Conservation (phyloP, 305 asterid genomes). For the Fraxinus xanthoxyloides region DNA sequence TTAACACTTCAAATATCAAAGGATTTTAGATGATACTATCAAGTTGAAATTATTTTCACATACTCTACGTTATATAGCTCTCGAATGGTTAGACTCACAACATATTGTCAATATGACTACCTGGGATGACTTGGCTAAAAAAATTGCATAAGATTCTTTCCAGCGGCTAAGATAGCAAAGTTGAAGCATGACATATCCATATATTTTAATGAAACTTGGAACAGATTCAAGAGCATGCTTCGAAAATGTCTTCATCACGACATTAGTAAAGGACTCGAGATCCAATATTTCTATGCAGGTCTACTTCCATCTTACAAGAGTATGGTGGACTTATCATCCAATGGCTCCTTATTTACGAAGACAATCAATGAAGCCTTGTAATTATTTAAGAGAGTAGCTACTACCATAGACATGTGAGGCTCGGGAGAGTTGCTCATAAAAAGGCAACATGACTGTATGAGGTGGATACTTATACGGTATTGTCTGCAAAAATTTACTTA, state of each 20-base stretch:
- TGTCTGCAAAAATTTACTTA: too few relatives aligned
- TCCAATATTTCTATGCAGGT: neutral
- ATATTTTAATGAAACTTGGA: too few relatives aligned
- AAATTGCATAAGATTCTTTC: neutral
- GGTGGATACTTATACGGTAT: too few relatives aligned
- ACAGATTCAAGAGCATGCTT: neutral
- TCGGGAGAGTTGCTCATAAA: neutral
- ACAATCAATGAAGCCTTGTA: neutral
- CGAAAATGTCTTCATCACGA: neutral
- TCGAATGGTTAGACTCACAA: neutral
- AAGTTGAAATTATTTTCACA: neutral
- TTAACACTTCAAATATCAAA: neutral
- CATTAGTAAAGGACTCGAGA: neutral
- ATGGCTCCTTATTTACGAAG: too few relatives aligned
- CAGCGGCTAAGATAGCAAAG: neutral
- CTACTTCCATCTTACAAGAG: neutral
- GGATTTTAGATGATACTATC: neutral
- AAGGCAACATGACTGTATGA: too few relatives aligned
- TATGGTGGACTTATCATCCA: neutral
- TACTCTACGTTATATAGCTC: neutral
- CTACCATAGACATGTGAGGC: neutral
- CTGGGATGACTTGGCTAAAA: neutral
- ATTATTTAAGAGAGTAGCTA: neutral
- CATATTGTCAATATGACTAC: neutral
- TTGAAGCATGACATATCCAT: neutral